Evolutionary conservation across 2,329 filamentous ascomycete genomes (phyloP).

Genomic region (Colletotrichum shisoi): DNA sequence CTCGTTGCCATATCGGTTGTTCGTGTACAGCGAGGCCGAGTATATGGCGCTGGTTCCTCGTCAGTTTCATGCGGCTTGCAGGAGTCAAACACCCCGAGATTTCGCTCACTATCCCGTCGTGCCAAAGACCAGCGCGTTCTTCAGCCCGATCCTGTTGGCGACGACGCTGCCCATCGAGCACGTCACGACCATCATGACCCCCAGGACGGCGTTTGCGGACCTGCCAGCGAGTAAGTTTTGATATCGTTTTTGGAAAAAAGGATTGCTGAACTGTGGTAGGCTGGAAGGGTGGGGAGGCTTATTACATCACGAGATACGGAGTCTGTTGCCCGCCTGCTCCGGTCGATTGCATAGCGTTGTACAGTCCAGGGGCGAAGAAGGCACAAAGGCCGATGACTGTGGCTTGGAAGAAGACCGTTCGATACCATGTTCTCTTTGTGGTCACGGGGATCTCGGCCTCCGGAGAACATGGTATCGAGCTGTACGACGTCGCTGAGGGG

Average conservation of each 20-base stretch:
- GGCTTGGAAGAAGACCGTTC: slow-evolving; percentile 45
- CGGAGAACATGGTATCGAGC: no score
- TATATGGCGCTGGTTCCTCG: neutral
- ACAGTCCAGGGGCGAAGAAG: slow-evolving; percentile 45
- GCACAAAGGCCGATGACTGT: slow-evolving; percentile 43
- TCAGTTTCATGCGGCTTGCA: no score
- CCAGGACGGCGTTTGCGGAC: slow-evolving; percentile 24
- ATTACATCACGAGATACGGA: slow-evolving; percentile 45
- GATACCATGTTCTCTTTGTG: slow-evolving; percentile 40
- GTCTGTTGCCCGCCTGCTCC: slow-evolving; percentile 46
- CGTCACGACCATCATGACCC: slow-evolving; percentile 26
- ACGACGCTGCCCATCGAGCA: slow-evolving; percentile 26
- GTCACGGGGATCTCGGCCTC: neutral
- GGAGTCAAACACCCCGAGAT: no score
- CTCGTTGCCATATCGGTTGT: slow-evolving; percentile 44
- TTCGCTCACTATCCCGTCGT: slow-evolving; percentile 24
- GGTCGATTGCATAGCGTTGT: slow-evolving; percentile 47
- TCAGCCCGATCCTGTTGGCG: slow-evolving; percentile 18
- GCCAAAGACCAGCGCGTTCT: slow-evolving; percentile 26
- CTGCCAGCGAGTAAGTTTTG: neutral
- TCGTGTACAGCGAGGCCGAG: no score
- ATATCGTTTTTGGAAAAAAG: neutral
- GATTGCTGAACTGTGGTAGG: no score
- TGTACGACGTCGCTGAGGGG: neutral
- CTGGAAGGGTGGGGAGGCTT: neutral